Percentiles rank a stretch among this genome's conserved stretches.
phyloP scores from a whole-genome alignment of 2,329 filamentous ascomycete species.

The Fusarium tuaranense region DNA sequence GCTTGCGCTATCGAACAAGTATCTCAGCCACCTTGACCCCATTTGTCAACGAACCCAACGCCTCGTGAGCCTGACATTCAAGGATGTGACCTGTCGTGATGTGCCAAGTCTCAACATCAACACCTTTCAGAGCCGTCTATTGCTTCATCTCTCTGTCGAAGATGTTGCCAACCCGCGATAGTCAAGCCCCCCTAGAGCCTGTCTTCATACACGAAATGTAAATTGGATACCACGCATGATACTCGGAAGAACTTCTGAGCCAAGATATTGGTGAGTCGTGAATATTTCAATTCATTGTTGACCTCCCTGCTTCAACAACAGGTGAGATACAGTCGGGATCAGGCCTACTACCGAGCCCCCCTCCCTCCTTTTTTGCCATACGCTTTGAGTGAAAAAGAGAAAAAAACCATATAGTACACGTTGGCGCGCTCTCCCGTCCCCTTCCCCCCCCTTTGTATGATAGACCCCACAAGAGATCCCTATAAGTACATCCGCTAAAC shows the following conservation, averaged over 20 bases:
- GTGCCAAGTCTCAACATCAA: neutral
- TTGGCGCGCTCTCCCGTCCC: slow-evolving; percentile 19
- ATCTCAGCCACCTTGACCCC: neutral
- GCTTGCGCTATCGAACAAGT: neutral
- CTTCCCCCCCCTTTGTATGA: slow-evolving; percentile 7
- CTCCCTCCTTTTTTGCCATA: slow-evolving; percentile 27
- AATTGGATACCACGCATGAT: neutral
- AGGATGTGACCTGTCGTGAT: neutral
- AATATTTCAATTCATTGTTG: slow-evolving; percentile 27
- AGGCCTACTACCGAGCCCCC: slow-evolving; percentile 15
- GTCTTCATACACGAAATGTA: neutral
- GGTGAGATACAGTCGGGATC: slow-evolving; percentile 10
- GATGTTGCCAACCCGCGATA: too few species aligned
- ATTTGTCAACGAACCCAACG: neutral
- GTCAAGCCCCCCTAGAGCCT: too few species aligned
- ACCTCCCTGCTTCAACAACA: slow-evolving; percentile 13
- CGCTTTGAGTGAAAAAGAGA: slow-evolving; percentile 13
- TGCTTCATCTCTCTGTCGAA: neutral
- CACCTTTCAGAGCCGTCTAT: too few species aligned
- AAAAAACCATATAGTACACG: slow-evolving; percentile 40
- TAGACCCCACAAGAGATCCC: slow-evolving; percentile 34
- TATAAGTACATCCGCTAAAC: slow-evolving; percentile 48
- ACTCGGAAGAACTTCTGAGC: neutral
- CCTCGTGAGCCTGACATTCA: neutral
- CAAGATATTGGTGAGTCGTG: slow-evolving; percentile 1